A percentile compares a stretch with the other conserved stretches of the same genome.
Conservation (phyloP, 2,329 filamentous ascomycete genomes). For the Cercospora sojina region DNA sequence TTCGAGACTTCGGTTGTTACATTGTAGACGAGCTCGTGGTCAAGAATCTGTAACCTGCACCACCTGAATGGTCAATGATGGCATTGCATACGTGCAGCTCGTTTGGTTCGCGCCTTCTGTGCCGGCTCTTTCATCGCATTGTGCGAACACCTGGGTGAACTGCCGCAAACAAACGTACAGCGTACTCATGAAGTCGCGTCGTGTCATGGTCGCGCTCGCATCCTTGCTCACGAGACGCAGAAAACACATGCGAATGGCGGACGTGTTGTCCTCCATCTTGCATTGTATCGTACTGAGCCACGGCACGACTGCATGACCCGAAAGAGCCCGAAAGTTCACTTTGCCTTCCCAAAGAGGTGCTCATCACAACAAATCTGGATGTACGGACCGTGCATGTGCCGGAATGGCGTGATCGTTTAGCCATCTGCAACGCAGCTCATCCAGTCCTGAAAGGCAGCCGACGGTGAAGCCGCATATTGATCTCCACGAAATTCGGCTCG, state of each 20-base stretch:
- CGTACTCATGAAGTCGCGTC: background rate
- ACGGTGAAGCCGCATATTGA: conserved; percentile 71
- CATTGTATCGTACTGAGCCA: background rate
- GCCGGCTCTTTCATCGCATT: background rate
- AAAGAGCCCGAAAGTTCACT: background rate
- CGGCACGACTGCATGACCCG: background rate
- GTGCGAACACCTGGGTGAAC: background rate
- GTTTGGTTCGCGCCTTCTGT: background rate
- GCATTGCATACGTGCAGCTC: background rate
- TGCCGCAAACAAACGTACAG: background rate
- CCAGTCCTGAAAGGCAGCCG: conserved; percentile 67
- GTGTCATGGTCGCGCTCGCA: background rate
- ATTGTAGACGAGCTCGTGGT: background rate
- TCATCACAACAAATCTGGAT: background rate
- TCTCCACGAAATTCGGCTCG: conserved; percentile 74
- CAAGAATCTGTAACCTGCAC: background rate
- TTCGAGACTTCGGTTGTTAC: conserved; percentile 1
- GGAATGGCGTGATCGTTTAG: background rate
- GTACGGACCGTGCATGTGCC: background rate
- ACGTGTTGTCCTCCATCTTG: background rate
- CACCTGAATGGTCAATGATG: background rate
- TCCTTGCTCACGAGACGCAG: background rate
- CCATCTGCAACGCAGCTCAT: conserved; percentile 11
- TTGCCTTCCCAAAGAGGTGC: background rate
- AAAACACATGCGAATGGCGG: background rate